Evolutionary conservation across 2,329 filamentous ascomycete species (phyloP).

Genomic region (Aspergillus pseudoglaucus): DNA sequence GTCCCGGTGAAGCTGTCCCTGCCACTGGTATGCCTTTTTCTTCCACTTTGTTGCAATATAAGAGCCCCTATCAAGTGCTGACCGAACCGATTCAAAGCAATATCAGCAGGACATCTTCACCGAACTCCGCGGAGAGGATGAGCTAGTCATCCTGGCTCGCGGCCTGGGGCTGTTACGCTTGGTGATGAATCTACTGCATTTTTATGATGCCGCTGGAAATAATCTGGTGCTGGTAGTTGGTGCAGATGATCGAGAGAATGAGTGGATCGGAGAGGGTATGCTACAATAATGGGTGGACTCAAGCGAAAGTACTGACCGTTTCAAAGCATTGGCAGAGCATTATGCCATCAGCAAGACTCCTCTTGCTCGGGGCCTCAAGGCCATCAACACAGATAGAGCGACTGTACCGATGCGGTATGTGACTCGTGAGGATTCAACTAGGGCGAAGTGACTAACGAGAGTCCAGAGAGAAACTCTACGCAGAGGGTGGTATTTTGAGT

Average conservation of each 20-base stretch:
- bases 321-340: conserved; percentile 75
- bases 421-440: neutral
- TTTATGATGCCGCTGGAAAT: conserved; percentile 91
- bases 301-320: conserved; percentile 7
- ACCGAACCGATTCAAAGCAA: conserved; percentile 43
- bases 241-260: conserved; percentile 87
- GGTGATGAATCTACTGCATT: conserved; percentile 91
- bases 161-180: conserved; percentile 88
- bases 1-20: conserved; percentile 57
- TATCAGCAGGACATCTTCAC: conserved; percentile 96
- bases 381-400: conserved; percentile 92
- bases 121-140: conserved; percentile 83
- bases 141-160: conserved; percentile 83
- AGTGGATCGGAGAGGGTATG: conserved; percentile 79
- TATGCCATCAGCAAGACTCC: conserved; percentile 80
- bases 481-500: conserved; percentile 83
- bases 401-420: conserved; percentile 63
- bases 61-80: conserved; percentile 3
- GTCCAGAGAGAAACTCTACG: conserved; percentile 79
- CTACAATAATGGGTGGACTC: neutral
- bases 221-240: conserved; percentile 86
- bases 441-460: conserved; percentile 13
- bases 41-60: neutral
- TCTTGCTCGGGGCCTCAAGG: conserved; percentile 74
- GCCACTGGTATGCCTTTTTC: conserved; percentile 44